Base-by-base conservation (phyloP, 2,329 filamentous ascomycete species). In the Phaeoacremonium minimum region DNA sequence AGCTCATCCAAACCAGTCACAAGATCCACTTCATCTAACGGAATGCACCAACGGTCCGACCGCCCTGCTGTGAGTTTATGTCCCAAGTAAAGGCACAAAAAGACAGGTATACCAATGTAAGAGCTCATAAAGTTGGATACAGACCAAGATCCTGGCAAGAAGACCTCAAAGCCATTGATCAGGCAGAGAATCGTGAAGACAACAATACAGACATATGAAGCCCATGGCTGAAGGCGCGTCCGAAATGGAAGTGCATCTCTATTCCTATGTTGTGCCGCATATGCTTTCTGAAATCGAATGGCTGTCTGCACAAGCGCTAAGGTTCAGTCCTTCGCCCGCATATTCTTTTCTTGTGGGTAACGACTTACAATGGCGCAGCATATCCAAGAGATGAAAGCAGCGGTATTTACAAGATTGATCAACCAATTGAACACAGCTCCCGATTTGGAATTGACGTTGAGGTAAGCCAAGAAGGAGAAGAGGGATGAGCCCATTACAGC, bases 21-120 rank as follows among this genome's bases (percentile, higher is more conserved):
- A n/a, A n/a, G n/a, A n/a, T n/a, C n/a, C n/a, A n/a, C n/a, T n/a
- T n/a, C n/a, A n/a, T n/a, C n/a, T n/a, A n/a, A n/a, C n/a, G n/a
- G n/a, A n/a, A n/a, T n/a, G n/a, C n/a, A n/a, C n/a, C n/a, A n/a
- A n/a, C n/a, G n/a, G n/a, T n/a, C n/a, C n/a, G n/a, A n/a, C n/a
- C n/a, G n/a, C n/a, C n/a, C n/a, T n/a, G n/a, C n/a, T n/a, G n/a
- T n/a, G 66, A 60, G 28, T 18, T 33, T 30, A 49, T 80, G 77
- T 5, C 62, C 64, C 13, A 71, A 55, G 48, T 77, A 81, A 33
- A 82, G 65, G 3, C 60, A 38, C 11, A 75, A 47, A 50, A 84
- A 84, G 14, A 80, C 70, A 0, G 77, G 77, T 33, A 84, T 74
- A 7, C 78, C 78, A n/a, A 83, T 70, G 47, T 85, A 85, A 0